Evolutionary conservation across 257 asterid genomes (phyloP), one percentile per base, ranked within the genome.

Genomic region (Ehretia macrophylla): DNA sequence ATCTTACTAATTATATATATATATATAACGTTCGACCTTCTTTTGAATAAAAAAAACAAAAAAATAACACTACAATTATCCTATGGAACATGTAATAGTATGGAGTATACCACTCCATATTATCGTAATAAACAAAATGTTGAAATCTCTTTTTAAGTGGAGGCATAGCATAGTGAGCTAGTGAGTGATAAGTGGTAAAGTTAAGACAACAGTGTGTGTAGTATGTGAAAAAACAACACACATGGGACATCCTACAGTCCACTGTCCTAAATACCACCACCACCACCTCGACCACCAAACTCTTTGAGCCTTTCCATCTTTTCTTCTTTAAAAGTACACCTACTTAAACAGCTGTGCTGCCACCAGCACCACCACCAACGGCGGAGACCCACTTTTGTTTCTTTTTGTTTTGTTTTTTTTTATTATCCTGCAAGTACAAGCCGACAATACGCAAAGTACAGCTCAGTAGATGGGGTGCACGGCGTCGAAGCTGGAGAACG

Each of bases 401-500:
- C n/a, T n/a, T 1, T 14, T 45, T 39, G 1, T 17, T 20, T 49
- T 14, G 5, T 8, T 32, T 10, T 54, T 22, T 42, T 37, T 21
- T n/a, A 4, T 22, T 64, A 13, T 9, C 17, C 21, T 32, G 19
- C 9, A 45, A 60, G 27, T 8, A 17, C 16, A 52, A 21, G 32
- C 5, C 12, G 18, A 35, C 0, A 9, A 51, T 17, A 1, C 32
- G 17, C 5, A 22, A 18, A 52, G 57, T 52, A 46, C 16, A 47
- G 21, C 44, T 11, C 20, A 21, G 37, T 55, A 44, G 51, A 93
- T 93, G 99, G 99, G 99, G 10, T 93, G 99, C 81, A 20, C 96
- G 58, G 86, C 88, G 51, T 93, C 99, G 46, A 93, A 93, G 87
- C 89, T 93, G 55, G 94, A 86, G 51, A 93, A 93, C 73, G 99